Base-by-base conservation (phyloP, 164 flowering plant genomes). In the Magnolia officinalis region DNA sequence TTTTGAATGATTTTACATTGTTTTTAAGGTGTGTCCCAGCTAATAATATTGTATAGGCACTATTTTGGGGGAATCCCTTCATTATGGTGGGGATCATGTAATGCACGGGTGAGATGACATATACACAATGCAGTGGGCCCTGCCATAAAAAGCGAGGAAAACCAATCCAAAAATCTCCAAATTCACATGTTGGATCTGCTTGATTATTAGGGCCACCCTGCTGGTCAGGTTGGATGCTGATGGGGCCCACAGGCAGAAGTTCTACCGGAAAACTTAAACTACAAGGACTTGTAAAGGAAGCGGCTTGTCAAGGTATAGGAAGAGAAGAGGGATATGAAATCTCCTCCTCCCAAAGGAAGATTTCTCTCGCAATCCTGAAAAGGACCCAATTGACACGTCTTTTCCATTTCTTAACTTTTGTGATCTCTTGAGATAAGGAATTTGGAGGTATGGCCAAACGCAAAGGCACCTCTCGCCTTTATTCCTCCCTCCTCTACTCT, bases 391-490 rank as follows among this genome's bases (percentile, higher is more conserved):
- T 37, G 2, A 50, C 11, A 21, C 8, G 71, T 58, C 16, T 14
- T 20, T 8, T 11, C 66, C 66, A 18, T 24, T 14, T 26, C 75
- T 70, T 75, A 37, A 10, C 37, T 64, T 69, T 64, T 70, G 10
- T 21, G 23, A 9, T 75, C 37, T 75, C 29, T n/a, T 7, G 7
- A 66, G 72, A 67, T 13, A 68, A 75, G 75, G 78, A 79, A 75
- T 72, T 79, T 75, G 45, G 72, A 67, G 24, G 50, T 26, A 6
- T 7, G 37, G 37, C 75, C 9, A 29, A 16, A 19, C 58, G 78
- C 78, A 74, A 74, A 23, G 23, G 50, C 70, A 75, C 72, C 59
- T 65, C 8, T 1, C 66, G 65, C 29, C 74, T 21, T 61, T 61
- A 59, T 73, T 59, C 75, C 59, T 72, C 29, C 16, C 58, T 72